Conservation (phyloP, 2,329 filamentous ascomycete species). For the Fusarium beomiforme region DNA sequence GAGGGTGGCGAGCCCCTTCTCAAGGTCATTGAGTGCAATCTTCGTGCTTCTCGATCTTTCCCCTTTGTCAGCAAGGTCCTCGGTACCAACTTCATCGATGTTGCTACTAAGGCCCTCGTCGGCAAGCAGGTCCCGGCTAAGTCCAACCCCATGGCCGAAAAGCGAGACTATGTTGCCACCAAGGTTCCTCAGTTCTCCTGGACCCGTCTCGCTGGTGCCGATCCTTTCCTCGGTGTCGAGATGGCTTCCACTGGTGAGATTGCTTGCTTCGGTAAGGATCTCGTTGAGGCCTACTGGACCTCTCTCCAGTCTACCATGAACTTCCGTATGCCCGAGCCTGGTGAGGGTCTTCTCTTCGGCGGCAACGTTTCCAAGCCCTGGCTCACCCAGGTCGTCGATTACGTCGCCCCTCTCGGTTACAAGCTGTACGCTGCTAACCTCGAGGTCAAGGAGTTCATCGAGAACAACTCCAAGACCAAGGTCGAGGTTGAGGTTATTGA, state of each 20-base stretch:
- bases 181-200: conserved; percentile 99
- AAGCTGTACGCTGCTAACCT: conserved; percentile 89
- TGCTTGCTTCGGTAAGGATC: conserved; percentile 96
- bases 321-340: conserved; percentile 94
- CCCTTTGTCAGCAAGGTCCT: conserved; percentile 98
- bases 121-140: conserved; percentile 86
- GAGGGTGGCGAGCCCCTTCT: conserved; percentile 79
- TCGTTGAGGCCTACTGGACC: conserved; percentile 97
- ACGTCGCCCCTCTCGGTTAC: conserved; percentile 89
- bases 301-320: conserved; percentile 98
- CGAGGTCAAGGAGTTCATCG: conserved; percentile 84
- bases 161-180: conserved; percentile 93
- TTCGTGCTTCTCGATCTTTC: conserved; percentile 96
- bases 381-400: conserved; percentile 84
- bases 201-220: conserved; percentile 96
- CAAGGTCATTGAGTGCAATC: conserved; percentile 98
- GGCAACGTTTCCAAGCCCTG: conserved; percentile 79
- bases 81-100: conserved; percentile 95
- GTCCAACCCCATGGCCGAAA: conserved; percentile 85
- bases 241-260: conserved; percentile 98
- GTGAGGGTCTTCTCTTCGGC: conserved; percentile 94
- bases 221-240: conserved; percentile 97
- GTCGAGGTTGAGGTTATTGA: conserved; percentile 89
- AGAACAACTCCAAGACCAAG: conserved; percentile 73
- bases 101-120: conserved; percentile 91